Conservation (phyloP, 345 rosid genomes). For the Eucalyptus melliodora region DNA sequence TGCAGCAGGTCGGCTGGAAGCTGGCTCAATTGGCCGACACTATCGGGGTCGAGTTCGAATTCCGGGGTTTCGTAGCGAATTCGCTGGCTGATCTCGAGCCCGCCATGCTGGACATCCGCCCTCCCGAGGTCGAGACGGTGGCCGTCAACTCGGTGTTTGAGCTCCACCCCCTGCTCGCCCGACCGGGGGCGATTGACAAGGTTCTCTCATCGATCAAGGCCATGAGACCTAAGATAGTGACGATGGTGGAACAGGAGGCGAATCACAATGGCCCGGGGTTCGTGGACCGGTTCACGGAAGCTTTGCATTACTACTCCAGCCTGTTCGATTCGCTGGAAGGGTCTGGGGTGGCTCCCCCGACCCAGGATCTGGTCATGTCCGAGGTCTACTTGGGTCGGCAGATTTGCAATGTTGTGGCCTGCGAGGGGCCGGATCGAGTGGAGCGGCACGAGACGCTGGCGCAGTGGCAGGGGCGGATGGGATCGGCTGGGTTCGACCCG, state of each 20-base stretch:
- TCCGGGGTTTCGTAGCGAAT: conserved; percentile 46
- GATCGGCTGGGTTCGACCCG: conserved; percentile 44
- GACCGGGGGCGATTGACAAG: conserved; percentile 55
- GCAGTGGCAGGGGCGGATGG: conserved; percentile 64
- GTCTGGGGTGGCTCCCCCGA: conserved; percentile 13
- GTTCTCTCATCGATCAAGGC: conserved; percentile 34
- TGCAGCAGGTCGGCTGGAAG: conserved; percentile 76
- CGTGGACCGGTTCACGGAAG: conserved; percentile 68
- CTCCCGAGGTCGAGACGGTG: conserved; percentile 33
- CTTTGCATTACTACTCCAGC: conserved; percentile 77
- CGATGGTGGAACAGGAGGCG: conserved; percentile 83
- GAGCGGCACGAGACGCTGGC: conserved; percentile 71
- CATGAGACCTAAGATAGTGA: conserved; percentile 66
- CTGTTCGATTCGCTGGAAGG: conserved; percentile 85
- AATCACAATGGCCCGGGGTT: conserved; percentile 70
- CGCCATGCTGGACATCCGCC: conserved; percentile 43
- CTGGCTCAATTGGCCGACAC: conserved; percentile 57
- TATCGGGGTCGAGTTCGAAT: conserved; percentile 54
- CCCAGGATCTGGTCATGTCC: conserved; percentile 63
- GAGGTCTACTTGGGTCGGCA: conserved; percentile 72
- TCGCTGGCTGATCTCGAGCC: conserved; percentile 64
- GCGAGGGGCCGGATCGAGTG: conserved; percentile 67
- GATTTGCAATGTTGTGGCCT: conserved; percentile 77
- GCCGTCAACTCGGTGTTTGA: conserved; percentile 84
- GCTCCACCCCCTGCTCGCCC: conserved; percentile 48